A percentile compares a stretch with the other conserved stretches of the same genome.
These are phyloP conservation scores for Russula emetica DNA, from an alignment of 768 basidiomycete species.

Conservation along the genomic window DNA sequence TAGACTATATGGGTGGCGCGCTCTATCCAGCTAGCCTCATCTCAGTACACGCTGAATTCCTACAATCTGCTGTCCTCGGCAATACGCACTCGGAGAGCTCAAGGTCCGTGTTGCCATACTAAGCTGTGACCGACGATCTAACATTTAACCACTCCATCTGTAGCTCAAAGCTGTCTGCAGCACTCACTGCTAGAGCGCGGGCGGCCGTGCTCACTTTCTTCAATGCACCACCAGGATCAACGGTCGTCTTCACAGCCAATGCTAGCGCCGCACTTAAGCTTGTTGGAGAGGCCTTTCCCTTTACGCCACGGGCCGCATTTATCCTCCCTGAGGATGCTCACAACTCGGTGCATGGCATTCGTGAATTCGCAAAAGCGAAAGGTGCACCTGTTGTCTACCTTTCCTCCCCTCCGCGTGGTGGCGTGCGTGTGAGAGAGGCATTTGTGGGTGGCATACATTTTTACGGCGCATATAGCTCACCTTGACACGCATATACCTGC, in stretches of 20 bases:
- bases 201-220: slow-evolving; percentile 73
- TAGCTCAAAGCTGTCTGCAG: slow-evolving; percentile 69
- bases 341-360: slow-evolving; percentile 79
- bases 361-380: slow-evolving; percentile 57
- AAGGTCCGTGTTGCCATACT: slow-evolving; percentile 44
- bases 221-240: slow-evolving; percentile 67
- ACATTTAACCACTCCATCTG: not conserved
- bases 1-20: slow-evolving; percentile 84
- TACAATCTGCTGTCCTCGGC: slow-evolving; percentile 62
- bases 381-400: slow-evolving; percentile 63
- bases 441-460: slow-evolving; percentile 44
- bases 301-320: slow-evolving; percentile 51
- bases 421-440: slow-evolving; percentile 53
- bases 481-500: not conserved
- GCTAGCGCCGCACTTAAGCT: slow-evolving; percentile 77
- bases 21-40: slow-evolving; percentile 77
- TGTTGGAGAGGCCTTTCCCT: slow-evolving; percentile 77
- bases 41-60: slow-evolving; percentile 63
- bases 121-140: not conserved
- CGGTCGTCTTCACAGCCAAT: slow-evolving; percentile 79
- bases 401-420: slow-evolving; percentile 57
- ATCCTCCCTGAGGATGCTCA: slow-evolving; percentile 76
- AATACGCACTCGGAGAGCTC: slow-evolving; percentile 84
- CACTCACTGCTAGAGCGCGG: slow-evolving; percentile 65
- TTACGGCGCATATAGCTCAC: slow-evolving; percentile 11